Conservation (phyloP, 345 rosid genomes). For the Acer saccharum region DNA sequence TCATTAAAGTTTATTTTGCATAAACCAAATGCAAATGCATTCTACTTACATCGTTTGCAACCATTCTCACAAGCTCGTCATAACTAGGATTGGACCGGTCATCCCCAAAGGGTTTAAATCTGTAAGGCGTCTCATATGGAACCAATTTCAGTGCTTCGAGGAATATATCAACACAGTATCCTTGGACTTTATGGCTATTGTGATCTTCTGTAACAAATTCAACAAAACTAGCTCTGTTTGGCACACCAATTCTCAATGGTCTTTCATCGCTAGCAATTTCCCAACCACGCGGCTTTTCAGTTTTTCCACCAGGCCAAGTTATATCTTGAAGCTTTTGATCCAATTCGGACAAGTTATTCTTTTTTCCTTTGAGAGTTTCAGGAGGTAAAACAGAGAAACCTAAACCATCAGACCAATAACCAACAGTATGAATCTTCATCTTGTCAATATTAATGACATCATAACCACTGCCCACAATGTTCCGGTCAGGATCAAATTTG, state of each 20-base stretch:
- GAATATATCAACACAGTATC: conserved; percentile 84
- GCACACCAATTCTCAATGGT: conserved; percentile 78
- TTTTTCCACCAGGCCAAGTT: conserved; percentile 84
- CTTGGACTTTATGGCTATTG: conserved; percentile 49
- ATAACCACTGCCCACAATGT: conserved; percentile 50
- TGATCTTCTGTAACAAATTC: conserved; percentile 63
- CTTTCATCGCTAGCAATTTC: conserved; percentile 59
- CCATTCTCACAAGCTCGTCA: conserved; percentile 49
- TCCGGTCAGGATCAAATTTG: conserved; percentile 53
- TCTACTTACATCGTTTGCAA: conserved; percentile 63
- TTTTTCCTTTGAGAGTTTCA: conserved; percentile 31
- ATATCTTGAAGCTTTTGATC: conserved; percentile 54
- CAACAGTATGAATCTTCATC: conserved; percentile 49
- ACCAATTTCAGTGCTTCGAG: conserved; percentile 60
- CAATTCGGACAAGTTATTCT: conserved; percentile 24
- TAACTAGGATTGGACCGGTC: conserved; percentile 71
- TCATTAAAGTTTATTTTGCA: background rate
- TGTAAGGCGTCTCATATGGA: conserved; percentile 73
- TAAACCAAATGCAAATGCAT: background rate
- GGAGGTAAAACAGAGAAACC: conserved; percentile 64
- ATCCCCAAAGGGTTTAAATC: conserved; percentile 64
- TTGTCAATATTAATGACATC: conserved; percentile 70
- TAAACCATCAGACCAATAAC: conserved; percentile 62
- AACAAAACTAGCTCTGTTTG: conserved; percentile 74
- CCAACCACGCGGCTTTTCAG: conserved; percentile 83